Percentiles rank a stretch among this genome's conserved stretches.
phyloP scores from a whole-genome alignment of 2,329 filamentous ascomycete species.

The Monilinia fructigena region DNA sequence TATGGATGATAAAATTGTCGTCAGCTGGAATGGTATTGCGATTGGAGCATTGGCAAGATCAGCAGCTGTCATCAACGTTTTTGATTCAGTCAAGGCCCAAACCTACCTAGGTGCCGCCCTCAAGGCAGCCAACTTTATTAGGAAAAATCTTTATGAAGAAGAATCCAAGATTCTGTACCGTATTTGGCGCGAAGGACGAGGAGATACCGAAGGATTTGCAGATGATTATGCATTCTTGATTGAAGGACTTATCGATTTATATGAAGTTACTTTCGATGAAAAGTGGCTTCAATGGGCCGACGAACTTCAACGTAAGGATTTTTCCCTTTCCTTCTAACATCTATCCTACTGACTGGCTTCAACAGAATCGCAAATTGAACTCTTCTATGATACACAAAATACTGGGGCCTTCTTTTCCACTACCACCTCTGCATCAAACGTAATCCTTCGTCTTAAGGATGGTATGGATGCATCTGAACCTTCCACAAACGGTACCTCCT shows the following conservation, averaged over 20 bases:
- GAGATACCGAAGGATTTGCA: slow-evolving; percentile 72
- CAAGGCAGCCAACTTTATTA: slow-evolving; percentile 70
- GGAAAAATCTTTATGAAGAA: slow-evolving; percentile 68
- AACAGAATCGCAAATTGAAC: slow-evolving; percentile 66
- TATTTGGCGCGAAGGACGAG: slow-evolving; percentile 67
- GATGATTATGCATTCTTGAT: slow-evolving; percentile 94
- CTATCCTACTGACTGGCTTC: slow-evolving; percentile 16
- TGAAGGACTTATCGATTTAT: slow-evolving; percentile 77
- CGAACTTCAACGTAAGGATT: slow-evolving; percentile 64
- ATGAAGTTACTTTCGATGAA: slow-evolving; percentile 77
- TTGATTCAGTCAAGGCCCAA: slow-evolving; percentile 56
- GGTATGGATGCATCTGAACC: slow-evolving; percentile 93
- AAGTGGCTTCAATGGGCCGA: slow-evolving; percentile 78
- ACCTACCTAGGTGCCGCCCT: slow-evolving; percentile 65
- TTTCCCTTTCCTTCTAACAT: not conserved
- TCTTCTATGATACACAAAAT: slow-evolving; percentile 68
- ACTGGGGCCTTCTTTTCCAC: slow-evolving; percentile 71
- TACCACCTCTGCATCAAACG: slow-evolving; percentile 58
- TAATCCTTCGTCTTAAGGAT: slow-evolving; percentile 85
- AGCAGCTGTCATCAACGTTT: slow-evolving; percentile 62
- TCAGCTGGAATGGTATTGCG: slow-evolving; percentile 84
- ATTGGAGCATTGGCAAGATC: slow-evolving; percentile 79
- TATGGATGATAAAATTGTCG: slow-evolving; percentile 84
- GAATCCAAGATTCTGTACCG: slow-evolving; percentile 64
- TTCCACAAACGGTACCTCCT: slow-evolving; percentile 84